Conservation (phyloP, 164 flowering plant species). For the Sextonia rubra region DNA sequence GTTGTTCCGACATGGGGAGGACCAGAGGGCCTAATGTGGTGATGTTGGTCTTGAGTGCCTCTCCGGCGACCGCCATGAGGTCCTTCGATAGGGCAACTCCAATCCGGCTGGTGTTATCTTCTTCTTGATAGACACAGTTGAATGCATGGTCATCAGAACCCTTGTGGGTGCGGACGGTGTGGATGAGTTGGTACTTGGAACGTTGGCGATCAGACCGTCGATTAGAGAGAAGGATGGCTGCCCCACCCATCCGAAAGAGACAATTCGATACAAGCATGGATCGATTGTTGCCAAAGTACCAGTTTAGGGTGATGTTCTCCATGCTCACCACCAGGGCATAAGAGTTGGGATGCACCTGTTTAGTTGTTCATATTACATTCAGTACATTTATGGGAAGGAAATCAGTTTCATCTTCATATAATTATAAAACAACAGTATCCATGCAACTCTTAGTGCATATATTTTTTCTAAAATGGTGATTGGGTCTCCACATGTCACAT, state of each 20-base stretch:
- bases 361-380: background rate
- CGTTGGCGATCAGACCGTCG: constrained; percentile 51
- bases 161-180: constrained; percentile 78
- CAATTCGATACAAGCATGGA: constrained; percentile 86
- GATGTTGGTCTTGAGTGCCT: constrained; percentile 70
- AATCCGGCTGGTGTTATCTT: constrained; percentile 39
- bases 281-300: constrained; percentile 83
- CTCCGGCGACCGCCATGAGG: constrained; percentile 79
- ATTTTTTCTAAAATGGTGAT: too few species aligned
- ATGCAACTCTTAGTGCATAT: too few species aligned
- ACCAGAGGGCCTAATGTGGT: constrained; percentile 76
- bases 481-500: too few species aligned
- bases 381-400: background rate
- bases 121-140: constrained; percentile 63
- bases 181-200: constrained; percentile 73
- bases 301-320: constrained; percentile 81
- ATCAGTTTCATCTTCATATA: too few species aligned
- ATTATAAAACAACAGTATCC: too few species aligned
- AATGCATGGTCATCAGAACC: constrained; percentile 61
- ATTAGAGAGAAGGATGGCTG: constrained; percentile 81
- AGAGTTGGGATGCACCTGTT: constrained; percentile 62
- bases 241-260: constrained; percentile 87
- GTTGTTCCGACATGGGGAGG: constrained; percentile 77
- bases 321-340: constrained; percentile 83
- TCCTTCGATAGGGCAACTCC: constrained; percentile 76